Base-by-base conservation (phyloP, 108 stramenopile species). In the Pseudonitzschia multiseries region DNA sequence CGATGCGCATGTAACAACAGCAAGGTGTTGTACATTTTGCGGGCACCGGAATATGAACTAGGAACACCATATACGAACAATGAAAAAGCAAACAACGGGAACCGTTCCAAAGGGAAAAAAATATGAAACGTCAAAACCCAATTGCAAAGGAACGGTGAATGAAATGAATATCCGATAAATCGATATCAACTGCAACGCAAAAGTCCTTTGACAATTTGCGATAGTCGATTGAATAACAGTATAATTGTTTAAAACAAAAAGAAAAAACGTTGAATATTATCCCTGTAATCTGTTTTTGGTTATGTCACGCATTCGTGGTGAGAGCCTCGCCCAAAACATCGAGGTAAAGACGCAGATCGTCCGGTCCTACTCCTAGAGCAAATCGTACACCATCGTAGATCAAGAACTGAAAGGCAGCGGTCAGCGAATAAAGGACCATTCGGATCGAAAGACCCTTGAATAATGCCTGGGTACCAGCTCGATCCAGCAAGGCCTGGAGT, bases 261-360 rank as follows among this genome's bases (percentile, higher is more conserved):
- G 4, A 36, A 36, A 36, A 36, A 36, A 36, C n/a, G n/a, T n/a
- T n/a, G n/a, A 36, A 36, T 36, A 36, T 36, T 36, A 36, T 6
- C 36, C 36, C 36, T 36, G 36, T 36, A 36, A 5, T 36, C 36
- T 36, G 36, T 36, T 6, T 5, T 36, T 36, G 36, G 36, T 2
- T 6, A 6, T 36, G 18, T 26, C 26, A 56, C 54, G 54, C 54
- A 26, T 56, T 56, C 26, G 21, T 22, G 26, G 21, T 56, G 9
- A 85, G 72, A 56, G 79, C 84, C 22, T 79, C 87, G 24, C 86
- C 86, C 42, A 91, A 65, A 2, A 92, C 88, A 77, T 92, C 88
- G 31, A 92, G 74, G 57, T 87, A 92, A 20, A 89, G 77, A 46
- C 87, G 87, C 74, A 92, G 77, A 70, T 92, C 91, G 67, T 92